Evolutionary conservation across 228 moss, liverwort and hornwort genomes (phyloP).

Genomic region (Sphagnum fallax): DNA sequence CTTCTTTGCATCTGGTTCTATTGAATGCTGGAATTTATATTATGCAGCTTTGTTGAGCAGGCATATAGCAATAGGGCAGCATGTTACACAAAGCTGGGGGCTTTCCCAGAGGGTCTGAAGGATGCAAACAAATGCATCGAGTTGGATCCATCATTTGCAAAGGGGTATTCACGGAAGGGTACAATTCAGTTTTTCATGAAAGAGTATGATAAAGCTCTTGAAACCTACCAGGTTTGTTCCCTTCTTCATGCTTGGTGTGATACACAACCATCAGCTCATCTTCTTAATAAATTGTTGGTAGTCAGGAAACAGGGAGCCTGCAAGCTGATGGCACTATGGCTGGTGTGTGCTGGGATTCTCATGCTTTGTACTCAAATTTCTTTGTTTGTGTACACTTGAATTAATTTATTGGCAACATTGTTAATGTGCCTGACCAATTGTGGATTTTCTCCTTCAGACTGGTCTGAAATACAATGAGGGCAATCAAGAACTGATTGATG

Average conservation of each 20-base stretch:
- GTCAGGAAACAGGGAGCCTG: neutral
- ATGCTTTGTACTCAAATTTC: neutral
- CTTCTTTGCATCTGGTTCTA: no score
- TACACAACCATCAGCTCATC: neutral
- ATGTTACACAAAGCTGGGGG: constrained; percentile 94
- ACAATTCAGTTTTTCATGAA: constrained; percentile 99
- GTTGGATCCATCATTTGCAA: constrained; percentile 69
- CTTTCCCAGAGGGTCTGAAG: constrained; percentile 89
- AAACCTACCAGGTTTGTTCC: constrained; percentile 74
- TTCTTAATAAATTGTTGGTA: no score
- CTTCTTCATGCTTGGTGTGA: neutral
- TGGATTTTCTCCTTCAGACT: constrained; percentile 27
- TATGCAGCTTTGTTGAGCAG: constrained; percentile 18
- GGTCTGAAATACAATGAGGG: constrained; percentile 81
- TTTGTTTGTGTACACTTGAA: neutral
- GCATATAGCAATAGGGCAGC: constrained; percentile 97
- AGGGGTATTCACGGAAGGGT: constrained; percentile 94
- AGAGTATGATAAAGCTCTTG: constrained; percentile 93
- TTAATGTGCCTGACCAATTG: no score
- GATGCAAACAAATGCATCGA: constrained; percentile 98
- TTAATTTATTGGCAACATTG: neutral
- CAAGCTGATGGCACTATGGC: neutral
- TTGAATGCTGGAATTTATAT: neutral
- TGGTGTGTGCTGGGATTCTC: neutral
- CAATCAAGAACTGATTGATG: constrained; percentile 93